Evolutionary conservation across 2,329 filamentous ascomycete species (phyloP).

Genomic region (Davidsoniella eucalypti): DNA sequence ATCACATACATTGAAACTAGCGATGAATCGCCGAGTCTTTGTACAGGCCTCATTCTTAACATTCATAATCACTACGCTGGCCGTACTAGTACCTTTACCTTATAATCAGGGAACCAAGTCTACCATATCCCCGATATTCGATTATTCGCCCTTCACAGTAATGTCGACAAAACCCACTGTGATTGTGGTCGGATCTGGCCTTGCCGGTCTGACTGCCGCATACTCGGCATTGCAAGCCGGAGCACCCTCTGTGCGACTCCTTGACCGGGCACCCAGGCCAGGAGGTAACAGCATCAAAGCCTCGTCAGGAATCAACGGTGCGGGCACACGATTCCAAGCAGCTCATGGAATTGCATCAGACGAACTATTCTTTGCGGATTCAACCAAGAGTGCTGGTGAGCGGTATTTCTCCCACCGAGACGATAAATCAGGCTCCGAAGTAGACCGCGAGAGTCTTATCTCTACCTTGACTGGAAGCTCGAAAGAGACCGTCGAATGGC

Average conservation of each 20-base stretch:
- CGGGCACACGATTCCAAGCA: conserved; percentile 39
- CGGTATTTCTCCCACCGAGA: conserved; percentile 18
- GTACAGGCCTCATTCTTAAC: too few relatives aligned
- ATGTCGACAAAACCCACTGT: conserved; percentile 20
- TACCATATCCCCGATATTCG: too few relatives aligned
- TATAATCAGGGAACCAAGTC: too few relatives aligned
- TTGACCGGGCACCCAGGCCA: conserved; percentile 42
- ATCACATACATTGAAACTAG: too few relatives aligned
- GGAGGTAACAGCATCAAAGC: conserved; percentile 53
- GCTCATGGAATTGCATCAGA: conserved; percentile 19
- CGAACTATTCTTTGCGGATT: conserved; percentile 35
- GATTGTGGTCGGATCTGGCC: conserved; percentile 47
- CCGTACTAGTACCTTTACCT: too few relatives aligned
- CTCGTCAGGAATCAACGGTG: conserved; percentile 49
- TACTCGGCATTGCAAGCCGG: conserved; percentile 36
- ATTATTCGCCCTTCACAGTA: too few relatives aligned
- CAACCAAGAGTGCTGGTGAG: conserved; percentile 36
- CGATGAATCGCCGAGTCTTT: too few relatives aligned
- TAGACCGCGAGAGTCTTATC: conserved; percentile 29
- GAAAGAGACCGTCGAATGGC: conserved; percentile 35
- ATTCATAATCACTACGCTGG: too few relatives aligned
- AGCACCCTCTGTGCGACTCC: conserved; percentile 34
- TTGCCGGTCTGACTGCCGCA: conserved; percentile 45
- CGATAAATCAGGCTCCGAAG: conserved; percentile 15
- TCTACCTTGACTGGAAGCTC: conserved; percentile 31